phyloP scores from a whole-genome alignment of 805 yeast genomes.

The Wickerhamiella sorbophila region DNA sequence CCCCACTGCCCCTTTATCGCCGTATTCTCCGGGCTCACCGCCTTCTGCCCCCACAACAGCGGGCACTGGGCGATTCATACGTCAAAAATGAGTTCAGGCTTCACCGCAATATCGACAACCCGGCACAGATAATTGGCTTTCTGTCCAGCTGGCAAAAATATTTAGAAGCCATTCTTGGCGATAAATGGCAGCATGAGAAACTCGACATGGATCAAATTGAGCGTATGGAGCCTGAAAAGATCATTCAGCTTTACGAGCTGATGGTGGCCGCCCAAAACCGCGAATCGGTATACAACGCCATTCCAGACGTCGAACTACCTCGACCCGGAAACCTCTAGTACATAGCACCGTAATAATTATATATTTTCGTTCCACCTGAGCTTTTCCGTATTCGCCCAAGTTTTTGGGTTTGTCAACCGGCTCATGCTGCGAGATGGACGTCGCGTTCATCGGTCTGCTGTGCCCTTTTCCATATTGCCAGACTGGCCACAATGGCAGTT shows the following conservation, averaged over 20 bases:
- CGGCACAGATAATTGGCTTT: constrained; percentile 87
- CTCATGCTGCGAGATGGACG: constrained; percentile 2
- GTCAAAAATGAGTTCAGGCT: constrained; percentile 81
- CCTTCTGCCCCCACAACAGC: constrained; percentile 42
- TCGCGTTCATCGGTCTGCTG: neutral
- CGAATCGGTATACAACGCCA: constrained; percentile 26
- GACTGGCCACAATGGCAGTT: constrained; percentile 8
- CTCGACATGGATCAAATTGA: constrained; percentile 53
- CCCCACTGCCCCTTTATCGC: constrained; percentile 69
- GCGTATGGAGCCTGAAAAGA: constrained; percentile 82
- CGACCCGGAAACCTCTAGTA: too few species aligned
- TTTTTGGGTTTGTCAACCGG: neutral
- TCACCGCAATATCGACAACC: constrained; percentile 71
- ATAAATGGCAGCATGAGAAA: constrained; percentile 47
- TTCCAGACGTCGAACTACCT: constrained; percentile 11
- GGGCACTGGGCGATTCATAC: constrained; percentile 77
- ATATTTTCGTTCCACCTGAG: too few species aligned
- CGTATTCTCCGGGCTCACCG: constrained; percentile 73
- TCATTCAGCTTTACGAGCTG: constrained; percentile 46
- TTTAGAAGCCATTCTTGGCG: constrained; percentile 29
- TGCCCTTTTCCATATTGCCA: constrained; percentile 2
- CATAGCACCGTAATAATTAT: too few species aligned
- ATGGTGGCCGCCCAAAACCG: constrained; percentile 31
- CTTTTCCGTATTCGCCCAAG: too few species aligned
- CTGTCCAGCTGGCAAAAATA: constrained; percentile 78